These are phyloP conservation scores for Stylosanthes scabra DNA, from an alignment of 331 rosid genomes.

Conservation along the genomic window DNA sequence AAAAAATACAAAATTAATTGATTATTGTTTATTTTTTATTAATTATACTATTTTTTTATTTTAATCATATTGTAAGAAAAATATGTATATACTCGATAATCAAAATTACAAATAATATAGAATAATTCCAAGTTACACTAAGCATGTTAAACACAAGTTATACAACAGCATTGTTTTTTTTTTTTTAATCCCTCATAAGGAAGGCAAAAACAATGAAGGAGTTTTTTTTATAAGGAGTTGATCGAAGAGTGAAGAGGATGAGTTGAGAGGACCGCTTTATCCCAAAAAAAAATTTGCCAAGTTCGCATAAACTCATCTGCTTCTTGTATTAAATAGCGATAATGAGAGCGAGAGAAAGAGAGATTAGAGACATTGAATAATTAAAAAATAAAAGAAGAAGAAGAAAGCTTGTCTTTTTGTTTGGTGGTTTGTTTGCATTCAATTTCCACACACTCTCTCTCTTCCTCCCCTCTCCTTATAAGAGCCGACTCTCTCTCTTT, in stretches of 20 bases:
- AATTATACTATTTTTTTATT: no score
- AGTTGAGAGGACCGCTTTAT: slow-evolving; percentile 57
- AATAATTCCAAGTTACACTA: no score
- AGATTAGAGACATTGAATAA: neutral
- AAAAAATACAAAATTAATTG: no score
- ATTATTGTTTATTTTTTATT: no score
- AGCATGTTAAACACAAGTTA: no score
- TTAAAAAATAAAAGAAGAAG: neutral
- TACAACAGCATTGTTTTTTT: no score
- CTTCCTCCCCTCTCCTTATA: slow-evolving; percentile 1
- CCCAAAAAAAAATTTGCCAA: slow-evolving; percentile 22
- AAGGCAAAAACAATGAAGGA: no score
- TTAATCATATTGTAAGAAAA: no score
- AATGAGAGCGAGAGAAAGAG: neutral
- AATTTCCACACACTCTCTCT: slow-evolving; percentile 39
- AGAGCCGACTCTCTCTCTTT: slow-evolving; percentile 49
- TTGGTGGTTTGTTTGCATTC: slow-evolving; percentile 61
- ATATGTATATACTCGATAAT: no score
- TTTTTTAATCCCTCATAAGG: no score
- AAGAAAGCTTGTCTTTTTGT: slow-evolving; percentile 41
- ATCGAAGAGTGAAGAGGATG: slow-evolving; percentile 11
- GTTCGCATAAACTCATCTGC: slow-evolving; percentile 47
- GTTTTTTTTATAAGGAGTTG: no score
- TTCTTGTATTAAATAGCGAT: slow-evolving; percentile 19
- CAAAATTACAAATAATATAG: no score